Evolutionary conservation across 1,284 basidiomycete genomes (phyloP).

Genomic region (Microbotryum silenes-acaulis): DNA sequence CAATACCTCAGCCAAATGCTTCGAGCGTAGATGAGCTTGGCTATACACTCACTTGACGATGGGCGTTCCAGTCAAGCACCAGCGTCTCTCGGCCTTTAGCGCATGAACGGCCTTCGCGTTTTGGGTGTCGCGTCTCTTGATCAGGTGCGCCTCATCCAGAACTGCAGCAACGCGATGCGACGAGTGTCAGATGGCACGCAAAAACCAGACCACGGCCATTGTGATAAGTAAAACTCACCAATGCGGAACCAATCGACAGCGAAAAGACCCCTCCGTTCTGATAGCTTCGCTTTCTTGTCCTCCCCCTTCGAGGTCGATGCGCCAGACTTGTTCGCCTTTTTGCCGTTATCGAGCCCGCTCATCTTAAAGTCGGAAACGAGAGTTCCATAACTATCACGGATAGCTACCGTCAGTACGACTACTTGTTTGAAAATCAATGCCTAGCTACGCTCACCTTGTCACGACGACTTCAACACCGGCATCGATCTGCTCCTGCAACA

Average conservation of each 20-base stretch:
- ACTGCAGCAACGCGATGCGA: constrained; percentile 40
- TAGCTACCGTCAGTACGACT: background rate
- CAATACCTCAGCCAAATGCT: constrained; percentile 1
- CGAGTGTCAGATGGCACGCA: background rate
- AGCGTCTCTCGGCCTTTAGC: constrained; percentile 67
- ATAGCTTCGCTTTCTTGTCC: constrained; percentile 5
- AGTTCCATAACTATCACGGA: constrained; percentile 22
- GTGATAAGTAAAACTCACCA: constrained; percentile 12
- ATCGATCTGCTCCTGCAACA: constrained; percentile 59
- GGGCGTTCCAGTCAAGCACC: constrained; percentile 91
- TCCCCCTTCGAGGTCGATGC: constrained; percentile 7
- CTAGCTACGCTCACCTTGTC: constrained; percentile 65
- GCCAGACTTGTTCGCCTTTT: background rate
- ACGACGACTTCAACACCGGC: constrained; percentile 64
- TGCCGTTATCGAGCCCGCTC: constrained; percentile 10
- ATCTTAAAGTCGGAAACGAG: constrained; percentile 26
- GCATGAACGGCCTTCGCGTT: constrained; percentile 86
- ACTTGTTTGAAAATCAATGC: background rate
- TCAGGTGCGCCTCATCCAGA: constrained; percentile 68
- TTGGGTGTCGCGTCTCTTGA: constrained; percentile 83
- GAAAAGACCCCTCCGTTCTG: constrained; percentile 20
- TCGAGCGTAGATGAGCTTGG: background rate
- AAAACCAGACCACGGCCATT: background rate
- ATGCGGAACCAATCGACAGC: constrained; percentile 71
- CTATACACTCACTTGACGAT: constrained; percentile 68